Evolutionary conservation across 257 asterid species (phyloP).

Genomic region (Handroanthus guayacan): DNA sequence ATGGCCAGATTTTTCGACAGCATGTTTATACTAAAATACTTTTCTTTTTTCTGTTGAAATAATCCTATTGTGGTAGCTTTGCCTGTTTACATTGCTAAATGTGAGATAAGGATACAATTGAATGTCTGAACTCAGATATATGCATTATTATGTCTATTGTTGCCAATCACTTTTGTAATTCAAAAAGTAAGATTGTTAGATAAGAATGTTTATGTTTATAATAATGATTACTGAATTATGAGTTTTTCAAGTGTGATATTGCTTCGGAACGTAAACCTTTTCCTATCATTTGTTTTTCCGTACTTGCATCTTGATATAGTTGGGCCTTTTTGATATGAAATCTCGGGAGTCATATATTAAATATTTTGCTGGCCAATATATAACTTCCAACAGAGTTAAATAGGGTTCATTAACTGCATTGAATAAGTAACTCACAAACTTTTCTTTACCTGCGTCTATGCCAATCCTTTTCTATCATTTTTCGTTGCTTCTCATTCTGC

Average conservation of each 20-base stretch:
- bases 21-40: not conserved
- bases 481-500: not conserved
- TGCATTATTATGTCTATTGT: not conserved
- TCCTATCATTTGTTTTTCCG: slow-evolving; percentile 17
- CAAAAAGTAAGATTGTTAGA: not conserved
- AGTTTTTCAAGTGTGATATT: not conserved
- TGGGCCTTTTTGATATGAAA: not conserved
- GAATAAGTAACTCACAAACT: not conserved
- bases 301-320: slow-evolving; percentile 18
- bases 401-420: slow-evolving; percentile 10
- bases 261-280: not conserved
- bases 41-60: not conserved
- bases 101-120: not conserved
- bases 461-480: not conserved
- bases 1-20: not conserved
- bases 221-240: slow-evolving; percentile 12
- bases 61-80: slow-evolving; percentile 5
- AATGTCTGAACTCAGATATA: not conserved
- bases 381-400: not conserved
- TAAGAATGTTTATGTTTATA: not conserved
- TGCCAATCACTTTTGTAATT: too few relatives aligned
- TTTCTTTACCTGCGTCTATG: not conserved
- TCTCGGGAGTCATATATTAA: slow-evolving; percentile 8
- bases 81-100: not conserved
- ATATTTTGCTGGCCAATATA: not conserved